These are phyloP conservation scores for Stachybotrys elegans DNA, from an alignment of 2,329 filamentous ascomycete genomes.

Conservation along the genomic window DNA sequence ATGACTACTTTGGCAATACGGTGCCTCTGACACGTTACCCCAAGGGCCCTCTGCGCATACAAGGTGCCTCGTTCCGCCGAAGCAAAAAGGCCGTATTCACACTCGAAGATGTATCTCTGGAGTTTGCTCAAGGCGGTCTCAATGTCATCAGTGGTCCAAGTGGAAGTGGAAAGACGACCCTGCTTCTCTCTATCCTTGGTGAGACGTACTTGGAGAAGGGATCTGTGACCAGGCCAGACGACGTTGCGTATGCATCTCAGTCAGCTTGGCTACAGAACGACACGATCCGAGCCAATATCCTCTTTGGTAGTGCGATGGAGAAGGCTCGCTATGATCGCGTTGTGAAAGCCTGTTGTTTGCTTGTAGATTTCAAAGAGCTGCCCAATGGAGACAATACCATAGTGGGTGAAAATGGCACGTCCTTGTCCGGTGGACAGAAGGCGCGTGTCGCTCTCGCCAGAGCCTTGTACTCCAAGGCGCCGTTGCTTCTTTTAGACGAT, in stretches of 20 bases:
- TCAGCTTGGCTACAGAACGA: constrained; percentile 54
- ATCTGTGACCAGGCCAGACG: constrained; percentile 40
- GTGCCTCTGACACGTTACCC: constrained; percentile 43
- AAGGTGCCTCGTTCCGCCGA: constrained; percentile 42
- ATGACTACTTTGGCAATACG: constrained; percentile 48
- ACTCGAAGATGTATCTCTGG: constrained; percentile 41
- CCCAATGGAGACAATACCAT: constrained; percentile 44
- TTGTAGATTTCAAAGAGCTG: constrained; percentile 45
- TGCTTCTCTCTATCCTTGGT: constrained; percentile 49
- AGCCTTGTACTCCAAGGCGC: constrained; percentile 51
- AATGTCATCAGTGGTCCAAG: constrained; percentile 51
- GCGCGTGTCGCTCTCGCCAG: constrained; percentile 52
- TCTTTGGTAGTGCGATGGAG: constrained; percentile 49
- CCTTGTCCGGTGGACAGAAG: constrained; percentile 52
- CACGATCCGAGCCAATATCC: constrained; percentile 48
- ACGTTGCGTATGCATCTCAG: constrained; percentile 53
- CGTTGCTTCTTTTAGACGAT: constrained; percentile 52
- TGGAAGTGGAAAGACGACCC: constrained; percentile 52
- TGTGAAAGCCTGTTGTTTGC: constrained; percentile 50
- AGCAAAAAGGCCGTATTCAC: constrained; percentile 45
- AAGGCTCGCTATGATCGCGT: constrained; percentile 48
- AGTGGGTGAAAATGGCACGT: constrained; percentile 50
- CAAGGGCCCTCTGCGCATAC: constrained; percentile 41
- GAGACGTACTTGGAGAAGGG: constrained; percentile 48
- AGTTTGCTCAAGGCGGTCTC: constrained; percentile 48